These are phyloP conservation scores for Teratosphaeria zuluensis DNA, from an alignment of 2,329 filamentous ascomycete species.

Conservation along the genomic window DNA sequence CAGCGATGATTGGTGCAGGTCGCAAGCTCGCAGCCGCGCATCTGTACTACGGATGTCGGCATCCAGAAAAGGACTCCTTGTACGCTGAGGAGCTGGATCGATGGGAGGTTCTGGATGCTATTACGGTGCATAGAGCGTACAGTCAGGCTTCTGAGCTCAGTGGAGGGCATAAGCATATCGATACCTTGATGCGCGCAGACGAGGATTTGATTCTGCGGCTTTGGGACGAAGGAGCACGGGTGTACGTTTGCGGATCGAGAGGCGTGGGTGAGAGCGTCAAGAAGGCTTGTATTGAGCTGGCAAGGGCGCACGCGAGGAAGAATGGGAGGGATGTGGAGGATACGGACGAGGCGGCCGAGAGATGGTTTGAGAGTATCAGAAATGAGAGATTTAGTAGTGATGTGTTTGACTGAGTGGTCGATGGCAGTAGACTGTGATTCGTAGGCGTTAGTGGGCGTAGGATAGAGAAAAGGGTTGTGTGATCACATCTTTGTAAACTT, in stretches of 20 bases:
- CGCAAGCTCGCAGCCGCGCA: conserved; percentile 48
- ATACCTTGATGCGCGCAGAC: conserved; percentile 15
- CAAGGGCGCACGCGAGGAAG: background rate
- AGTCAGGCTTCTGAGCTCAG: conserved; percentile 32
- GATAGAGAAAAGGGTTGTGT: background rate
- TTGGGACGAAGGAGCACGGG: conserved; percentile 42
- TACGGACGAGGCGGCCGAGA: background rate
- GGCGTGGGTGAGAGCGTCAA: conserved; percentile 29
- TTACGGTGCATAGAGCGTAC: conserved; percentile 53
- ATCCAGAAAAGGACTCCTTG: conserved; percentile 46
- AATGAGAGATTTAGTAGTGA: background rate
- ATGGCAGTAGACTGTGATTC: no score
- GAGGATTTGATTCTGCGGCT: conserved; percentile 27
- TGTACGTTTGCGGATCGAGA: conserved; percentile 56
- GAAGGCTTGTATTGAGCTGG: conserved; percentile 10
- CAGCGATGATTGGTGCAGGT: conserved; percentile 37
- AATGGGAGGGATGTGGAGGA: background rate
- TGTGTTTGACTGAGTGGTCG: background rate
- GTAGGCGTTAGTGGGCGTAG: background rate
- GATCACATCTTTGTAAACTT: no score
- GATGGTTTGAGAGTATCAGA: background rate
- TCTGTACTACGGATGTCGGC: conserved; percentile 52
- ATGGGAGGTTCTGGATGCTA: conserved; percentile 44
- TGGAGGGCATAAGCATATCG: conserved; percentile 42
- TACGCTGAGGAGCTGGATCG: conserved; percentile 50